phyloP scores from a whole-genome alignment of 1,284 basidiomycete genomes.

The Ganoderma sp. region DNA sequence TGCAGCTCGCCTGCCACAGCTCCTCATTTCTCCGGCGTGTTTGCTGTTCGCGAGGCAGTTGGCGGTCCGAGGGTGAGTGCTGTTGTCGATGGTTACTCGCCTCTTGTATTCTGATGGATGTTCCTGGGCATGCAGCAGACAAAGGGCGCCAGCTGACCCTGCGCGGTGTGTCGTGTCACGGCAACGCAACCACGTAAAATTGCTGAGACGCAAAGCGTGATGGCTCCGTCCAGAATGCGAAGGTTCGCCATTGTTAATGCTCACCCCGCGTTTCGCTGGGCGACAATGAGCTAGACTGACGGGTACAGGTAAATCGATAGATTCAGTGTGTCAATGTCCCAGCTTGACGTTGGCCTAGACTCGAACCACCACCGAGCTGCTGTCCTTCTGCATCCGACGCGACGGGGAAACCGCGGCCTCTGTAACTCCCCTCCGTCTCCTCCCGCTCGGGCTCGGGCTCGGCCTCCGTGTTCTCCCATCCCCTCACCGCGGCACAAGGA shows the following conservation, averaged over 20 bases:
- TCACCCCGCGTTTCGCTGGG: not conserved
- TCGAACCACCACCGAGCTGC: not conserved
- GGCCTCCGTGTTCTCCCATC: slow-evolving; percentile 3
- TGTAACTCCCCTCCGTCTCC: slow-evolving; percentile 3
- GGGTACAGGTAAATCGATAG: slow-evolving; percentile 14
- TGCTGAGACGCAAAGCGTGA: slow-evolving; percentile 20
- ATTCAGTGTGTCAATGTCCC: not conserved
- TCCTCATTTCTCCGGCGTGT: slow-evolving; percentile 9
- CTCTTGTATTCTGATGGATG: slow-evolving; percentile 10
- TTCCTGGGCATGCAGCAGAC: not conserved
- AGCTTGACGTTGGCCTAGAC: not conserved
- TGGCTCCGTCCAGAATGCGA: slow-evolving; percentile 13
- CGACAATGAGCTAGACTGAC: slow-evolving; percentile 11
- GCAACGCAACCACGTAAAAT: slow-evolving; percentile 14
- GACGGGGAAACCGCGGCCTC: slow-evolving; percentile 20
- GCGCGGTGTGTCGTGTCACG: slow-evolving; percentile 2
- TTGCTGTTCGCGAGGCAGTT: slow-evolving; percentile 5
- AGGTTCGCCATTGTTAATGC: slow-evolving; percentile 11
- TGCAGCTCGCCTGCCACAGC: not conserved
- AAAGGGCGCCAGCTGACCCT: not conserved
- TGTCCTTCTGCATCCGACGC: slow-evolving; percentile 6
- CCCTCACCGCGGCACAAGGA: slow-evolving; percentile 2
- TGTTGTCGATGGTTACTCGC: slow-evolving; percentile 3
- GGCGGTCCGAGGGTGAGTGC: slow-evolving; percentile 2
- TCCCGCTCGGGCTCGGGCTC: slow-evolving; percentile 5